Conservation (phyloP, 768 basidiomycete genomes). For the Leucogyrophana mollusca region DNA sequence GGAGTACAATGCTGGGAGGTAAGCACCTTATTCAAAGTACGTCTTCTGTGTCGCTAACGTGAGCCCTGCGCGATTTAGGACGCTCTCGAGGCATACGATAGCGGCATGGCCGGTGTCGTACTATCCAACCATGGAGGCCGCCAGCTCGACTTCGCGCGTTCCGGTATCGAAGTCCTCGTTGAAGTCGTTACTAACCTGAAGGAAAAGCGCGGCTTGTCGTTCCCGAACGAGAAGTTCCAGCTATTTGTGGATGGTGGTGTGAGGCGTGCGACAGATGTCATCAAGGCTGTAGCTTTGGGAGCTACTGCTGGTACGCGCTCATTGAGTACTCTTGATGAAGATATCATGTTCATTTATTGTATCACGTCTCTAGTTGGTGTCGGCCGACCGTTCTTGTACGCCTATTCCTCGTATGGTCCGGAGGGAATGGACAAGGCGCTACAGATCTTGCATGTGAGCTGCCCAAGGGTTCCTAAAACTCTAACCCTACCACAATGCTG, state of each 20-base stretch:
- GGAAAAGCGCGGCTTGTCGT: slow-evolving; percentile 60
- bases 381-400: slow-evolving; percentile 85
- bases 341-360: too few relatives aligned
- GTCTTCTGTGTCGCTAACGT: background rate
- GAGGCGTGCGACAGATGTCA: slow-evolving; percentile 82
- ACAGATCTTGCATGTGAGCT: slow-evolving; percentile 67
- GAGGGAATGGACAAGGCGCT: slow-evolving; percentile 85
- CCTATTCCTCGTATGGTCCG: slow-evolving; percentile 84
- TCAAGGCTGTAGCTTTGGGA: slow-evolving; percentile 86
- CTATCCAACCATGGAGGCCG: slow-evolving; percentile 88
- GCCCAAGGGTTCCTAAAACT: background rate
- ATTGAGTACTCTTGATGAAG: background rate
- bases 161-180: slow-evolving; percentile 86
- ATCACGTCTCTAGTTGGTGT: slow-evolving; percentile 55
- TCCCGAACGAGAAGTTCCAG: slow-evolving; percentile 80
- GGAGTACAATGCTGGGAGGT: slow-evolving; percentile 87
- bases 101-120: slow-evolving; percentile 70
- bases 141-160: slow-evolving; percentile 78
- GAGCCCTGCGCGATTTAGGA: slow-evolving; percentile 43
- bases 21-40: slow-evolving; percentile 13
- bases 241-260: slow-evolving; percentile 96
- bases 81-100: slow-evolving; percentile 80
- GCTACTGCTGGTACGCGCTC: slow-evolving; percentile 72
- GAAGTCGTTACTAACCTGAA: slow-evolving; percentile 78
- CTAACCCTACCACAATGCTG: background rate